Conservation (phyloP, 2,329 filamentous ascomycete species). For the Verticillium longisporum region DNA sequence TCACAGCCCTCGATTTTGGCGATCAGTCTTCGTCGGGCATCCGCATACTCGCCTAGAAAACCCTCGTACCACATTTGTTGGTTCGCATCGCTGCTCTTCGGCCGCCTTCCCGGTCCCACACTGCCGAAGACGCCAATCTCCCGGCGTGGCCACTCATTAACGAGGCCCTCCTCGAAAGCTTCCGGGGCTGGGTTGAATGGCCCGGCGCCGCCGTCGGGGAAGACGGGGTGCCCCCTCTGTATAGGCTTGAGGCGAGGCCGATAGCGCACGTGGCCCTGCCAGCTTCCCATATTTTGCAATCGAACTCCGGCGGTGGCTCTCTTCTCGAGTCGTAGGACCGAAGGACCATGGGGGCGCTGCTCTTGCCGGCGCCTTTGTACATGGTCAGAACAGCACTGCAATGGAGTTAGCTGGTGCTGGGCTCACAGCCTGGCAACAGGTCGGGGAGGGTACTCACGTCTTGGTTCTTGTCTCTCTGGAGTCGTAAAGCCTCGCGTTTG, state of each 20-base stretch:
- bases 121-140: slow-evolving; percentile 90
- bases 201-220: slow-evolving; percentile 86
- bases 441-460: slow-evolving; percentile 56
- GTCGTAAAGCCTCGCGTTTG: slow-evolving; percentile 84
- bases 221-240: slow-evolving; percentile 84
- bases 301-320: slow-evolving; percentile 83
- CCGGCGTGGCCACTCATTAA: slow-evolving; percentile 92
- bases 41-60: slow-evolving; percentile 86
- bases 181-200: slow-evolving; percentile 87
- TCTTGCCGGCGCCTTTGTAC: slow-evolving; percentile 72
- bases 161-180: slow-evolving; percentile 79
- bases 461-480: slow-evolving; percentile 79
- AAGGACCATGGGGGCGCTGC: slow-evolving; percentile 63
- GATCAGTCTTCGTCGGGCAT: slow-evolving; percentile 78
- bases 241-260: slow-evolving; percentile 89
- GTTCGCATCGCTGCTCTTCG: slow-evolving; percentile 58
- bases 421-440: background rate
- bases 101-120: slow-evolving; percentile 85
- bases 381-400: slow-evolving; percentile 83
- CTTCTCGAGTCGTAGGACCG: slow-evolving; percentile 93
- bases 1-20: slow-evolving; percentile 95
- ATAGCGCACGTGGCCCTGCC: slow-evolving; percentile 91
- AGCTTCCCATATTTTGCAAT: slow-evolving; percentile 96
- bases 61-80: slow-evolving; percentile 87
- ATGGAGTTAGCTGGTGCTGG: background rate